Conservation (phyloP, 1,284 basidiomycete species). For the Termitomyces sp. region DNA sequence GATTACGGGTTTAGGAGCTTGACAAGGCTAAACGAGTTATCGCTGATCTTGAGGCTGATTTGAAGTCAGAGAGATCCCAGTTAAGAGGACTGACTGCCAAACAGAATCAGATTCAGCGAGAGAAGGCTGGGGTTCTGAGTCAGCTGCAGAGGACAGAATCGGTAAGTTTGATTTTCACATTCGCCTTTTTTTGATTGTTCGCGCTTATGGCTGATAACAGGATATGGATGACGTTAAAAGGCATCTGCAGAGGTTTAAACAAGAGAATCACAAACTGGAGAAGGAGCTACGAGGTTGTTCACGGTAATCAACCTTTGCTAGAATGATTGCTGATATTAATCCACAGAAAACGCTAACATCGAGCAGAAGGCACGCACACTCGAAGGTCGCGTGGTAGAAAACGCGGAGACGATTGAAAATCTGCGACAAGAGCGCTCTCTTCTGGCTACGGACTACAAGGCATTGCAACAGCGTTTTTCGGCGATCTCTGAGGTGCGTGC, state of each 20-base stretch:
- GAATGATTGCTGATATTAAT: not conserved
- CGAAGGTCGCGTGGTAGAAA: constrained; percentile 60
- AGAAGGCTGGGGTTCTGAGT: constrained; percentile 54
- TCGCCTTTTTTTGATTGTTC: constrained; percentile 5
- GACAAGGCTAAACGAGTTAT: constrained; percentile 60
- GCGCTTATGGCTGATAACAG: constrained; percentile 29
- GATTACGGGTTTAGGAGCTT: constrained; percentile 47
- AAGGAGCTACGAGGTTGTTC: constrained; percentile 57
- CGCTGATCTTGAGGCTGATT: constrained; percentile 59
- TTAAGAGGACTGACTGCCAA: constrained; percentile 58
- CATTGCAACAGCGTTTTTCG: constrained; percentile 59
- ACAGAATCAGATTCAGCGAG: constrained; percentile 53
- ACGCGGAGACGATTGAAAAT: constrained; percentile 61
- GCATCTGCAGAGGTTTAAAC: constrained; percentile 62
- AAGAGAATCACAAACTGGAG: constrained; percentile 65
- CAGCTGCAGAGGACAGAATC: constrained; percentile 67
- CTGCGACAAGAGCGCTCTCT: constrained; percentile 68
- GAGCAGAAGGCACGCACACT: constrained; percentile 68
- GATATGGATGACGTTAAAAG: constrained; percentile 71
- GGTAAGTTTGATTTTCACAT: constrained; percentile 31
- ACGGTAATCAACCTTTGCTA: not conserved
- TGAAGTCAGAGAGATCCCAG: constrained; percentile 62
- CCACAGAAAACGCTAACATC: constrained; percentile 47
- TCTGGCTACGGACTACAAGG: constrained; percentile 61
- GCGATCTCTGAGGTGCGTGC: constrained; percentile 58